These are phyloP conservation scores for Trichothecium sympodiale DNA, from an alignment of 2,329 filamentous ascomycete species.

Conservation along the genomic window DNA sequence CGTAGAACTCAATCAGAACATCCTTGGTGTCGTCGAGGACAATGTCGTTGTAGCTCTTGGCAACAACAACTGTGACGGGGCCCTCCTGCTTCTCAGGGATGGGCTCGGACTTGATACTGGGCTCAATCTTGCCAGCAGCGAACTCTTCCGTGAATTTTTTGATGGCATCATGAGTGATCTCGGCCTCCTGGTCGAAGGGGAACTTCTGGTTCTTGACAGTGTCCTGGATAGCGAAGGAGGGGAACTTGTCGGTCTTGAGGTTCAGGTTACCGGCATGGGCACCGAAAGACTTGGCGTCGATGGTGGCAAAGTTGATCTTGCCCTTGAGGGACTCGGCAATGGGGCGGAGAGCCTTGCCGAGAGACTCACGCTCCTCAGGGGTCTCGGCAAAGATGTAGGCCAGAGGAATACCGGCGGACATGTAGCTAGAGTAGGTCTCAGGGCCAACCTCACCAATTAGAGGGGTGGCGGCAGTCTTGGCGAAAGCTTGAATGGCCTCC, in stretches of 20 bases:
- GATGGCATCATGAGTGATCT: slow-evolving; percentile 62
- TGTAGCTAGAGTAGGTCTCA: slow-evolving; percentile 93
- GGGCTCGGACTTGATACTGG: slow-evolving; percentile 97
- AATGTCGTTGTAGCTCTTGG: slow-evolving; percentile 84
- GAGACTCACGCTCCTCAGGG: slow-evolving; percentile 72
- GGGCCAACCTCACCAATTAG: slow-evolving; percentile 93
- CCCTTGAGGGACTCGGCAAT: slow-evolving; percentile 88
- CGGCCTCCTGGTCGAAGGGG: slow-evolving; percentile 77
- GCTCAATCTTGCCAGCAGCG: slow-evolving; percentile 75
- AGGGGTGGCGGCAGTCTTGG: slow-evolving; percentile 75
- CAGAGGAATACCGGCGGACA: slow-evolving; percentile 81
- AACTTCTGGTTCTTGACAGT: slow-evolving; percentile 93
- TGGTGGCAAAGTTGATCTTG: slow-evolving; percentile 93
- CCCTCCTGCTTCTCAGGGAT: slow-evolving; percentile 90
- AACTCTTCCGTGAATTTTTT: slow-evolving; percentile 79
- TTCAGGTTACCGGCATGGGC: slow-evolving; percentile 95
- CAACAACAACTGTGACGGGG: slow-evolving; percentile 77
- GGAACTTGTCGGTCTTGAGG: slow-evolving; percentile 90
- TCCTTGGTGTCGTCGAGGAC: slow-evolving; percentile 94
- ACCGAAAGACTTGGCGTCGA: slow-evolving; percentile 88
- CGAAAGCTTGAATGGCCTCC: slow-evolving; percentile 71
- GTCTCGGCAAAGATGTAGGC: slow-evolving; percentile 98
- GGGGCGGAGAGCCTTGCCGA: slow-evolving; percentile 68
- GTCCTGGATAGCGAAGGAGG: slow-evolving; percentile 95
- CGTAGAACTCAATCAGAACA: slow-evolving; percentile 96